Base-by-base conservation (phyloP, 2,329 filamentous ascomycete species). In the Xylariaceae sp. region DNA sequence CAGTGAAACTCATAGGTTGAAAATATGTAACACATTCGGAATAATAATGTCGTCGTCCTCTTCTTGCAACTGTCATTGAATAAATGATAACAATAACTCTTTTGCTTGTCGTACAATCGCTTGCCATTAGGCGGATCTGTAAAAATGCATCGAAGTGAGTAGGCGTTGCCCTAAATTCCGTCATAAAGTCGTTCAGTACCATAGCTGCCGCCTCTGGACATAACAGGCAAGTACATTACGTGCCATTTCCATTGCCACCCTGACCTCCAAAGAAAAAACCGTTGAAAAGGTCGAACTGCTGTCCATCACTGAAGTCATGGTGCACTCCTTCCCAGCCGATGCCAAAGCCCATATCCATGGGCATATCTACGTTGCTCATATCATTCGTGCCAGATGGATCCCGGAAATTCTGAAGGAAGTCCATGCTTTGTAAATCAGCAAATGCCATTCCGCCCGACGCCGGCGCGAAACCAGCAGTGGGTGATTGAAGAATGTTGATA, bases 251-350 rank as follows among this genome's bases (percentile, higher is more conserved):
- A n/a, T 39, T 42, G 12, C 61, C 61, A 5, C 67, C 64, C 53
- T 75, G 75, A 1, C 75, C 76, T 1, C 83, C 82, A 61, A 86
- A 86, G 68, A 86, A 86, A 61, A 88, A 88, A 0, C 81, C 80
- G 59, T 87, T 84, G 64, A 88, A 87, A 0, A 83, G 75, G 47
- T 86, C 79, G 58, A 86, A 74, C 59, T 81, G 74, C 60, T 78
- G 72, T 40, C 73, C 73, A 37, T 82, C 76, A 47, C 72, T 72
- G 47, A 75, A 84, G 56, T 85, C 83, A 54, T 85, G 80, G 56
- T 80, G 74, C 59, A 82, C 70, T 11, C 74, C 72, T 48, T 81
- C 74, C 77, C 79, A 82, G 25, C 82, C 82, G 37, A 88, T 72
- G 45, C 83, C 83, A 52, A 83, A 82, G 0, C 82, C 82, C 37